Evolutionary conservation across 257 asterid genomes (phyloP), one percentile per base, ranked within the genome.

Genomic region (Nicotiana attenuata): DNA sequence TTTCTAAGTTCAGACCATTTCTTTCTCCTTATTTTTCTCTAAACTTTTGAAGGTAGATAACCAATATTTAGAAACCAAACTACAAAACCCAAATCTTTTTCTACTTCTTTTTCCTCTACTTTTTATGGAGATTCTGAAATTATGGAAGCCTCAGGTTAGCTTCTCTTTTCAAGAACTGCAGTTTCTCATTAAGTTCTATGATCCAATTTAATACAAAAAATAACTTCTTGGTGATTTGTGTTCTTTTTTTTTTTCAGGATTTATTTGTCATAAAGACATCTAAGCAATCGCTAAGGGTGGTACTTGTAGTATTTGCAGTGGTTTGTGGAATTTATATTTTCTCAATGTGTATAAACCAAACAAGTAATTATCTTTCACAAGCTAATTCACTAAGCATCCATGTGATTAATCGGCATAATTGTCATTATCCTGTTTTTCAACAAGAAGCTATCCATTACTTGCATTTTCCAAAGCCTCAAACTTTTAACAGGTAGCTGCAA

Each of bases 401-500:
- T 75, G 81, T 76, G 71, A 69, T 89, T 77, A 86, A 91, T 60
- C 73, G 78, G 8, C 78, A 83, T 11, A 91, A 94, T 87, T 82
- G 80, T 24, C 69, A 84, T 69, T 83, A 87, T 63, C 75, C 17
- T 14, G 80, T 85, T 50, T 81, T 80, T 38, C 77, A 81, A 28
- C 83, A 85, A 41, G 73, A n/a, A 56, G 94, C 91, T 73, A 77
- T 85, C 57, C 93, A 88, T 17, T 87, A 85, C 78, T 61, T 91
- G 16, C 96, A 93, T 86, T 94, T 93, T 28, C 98, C 98, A 17
- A 52, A 82, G 33, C 98, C 97, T 22, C 59, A 85, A 81, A 90
- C 93, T 19, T 94, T 89, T 67, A 80, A 73, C 88, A 94, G 98
- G 98, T 92, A 88, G 31, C 0, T 2, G 2, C 14, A 20, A 41